A percentile compares a stretch with the other conserved stretches of the same genome.
These are phyloP conservation scores for Nicotiana benthamiana DNA, from an alignment of 257 asterid genomes.

Conservation along the genomic window DNA sequence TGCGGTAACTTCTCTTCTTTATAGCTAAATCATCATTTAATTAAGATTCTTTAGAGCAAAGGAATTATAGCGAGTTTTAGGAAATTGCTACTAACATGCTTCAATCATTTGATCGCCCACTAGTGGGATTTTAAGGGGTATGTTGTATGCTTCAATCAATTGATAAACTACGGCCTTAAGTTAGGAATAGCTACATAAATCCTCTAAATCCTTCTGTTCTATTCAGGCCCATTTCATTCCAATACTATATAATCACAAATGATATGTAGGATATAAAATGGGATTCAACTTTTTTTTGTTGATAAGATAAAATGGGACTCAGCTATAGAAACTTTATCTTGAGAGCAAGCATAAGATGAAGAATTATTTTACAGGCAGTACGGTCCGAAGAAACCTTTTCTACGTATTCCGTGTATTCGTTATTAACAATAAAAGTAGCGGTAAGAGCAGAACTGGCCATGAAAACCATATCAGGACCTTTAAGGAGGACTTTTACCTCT, in stretches of 20 bases:
- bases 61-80: not conserved
- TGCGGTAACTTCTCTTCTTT: not conserved
- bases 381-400: not conserved
- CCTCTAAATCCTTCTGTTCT: not conserved
- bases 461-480: not conserved
- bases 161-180: not conserved
- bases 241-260: not conserved
- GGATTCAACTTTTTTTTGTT: not conserved
- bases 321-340: not conserved
- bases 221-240: not conserved
- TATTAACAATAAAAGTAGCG: not conserved
- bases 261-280: not conserved
- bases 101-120: no score
- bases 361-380: not conserved
- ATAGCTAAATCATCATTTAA: not conserved
- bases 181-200: not conserved
- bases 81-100: not conserved
- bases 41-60: not conserved
- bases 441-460: not conserved
- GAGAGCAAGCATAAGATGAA: not conserved
- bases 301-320: not conserved
- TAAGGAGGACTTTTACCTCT: conserved; percentile 51
- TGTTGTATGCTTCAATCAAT: no score
- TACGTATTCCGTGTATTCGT: not conserved
- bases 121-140: no score